Evolutionary conservation across 2,329 filamentous ascomycete species (phyloP).

Genomic region (Pyricularia grisea): DNA sequence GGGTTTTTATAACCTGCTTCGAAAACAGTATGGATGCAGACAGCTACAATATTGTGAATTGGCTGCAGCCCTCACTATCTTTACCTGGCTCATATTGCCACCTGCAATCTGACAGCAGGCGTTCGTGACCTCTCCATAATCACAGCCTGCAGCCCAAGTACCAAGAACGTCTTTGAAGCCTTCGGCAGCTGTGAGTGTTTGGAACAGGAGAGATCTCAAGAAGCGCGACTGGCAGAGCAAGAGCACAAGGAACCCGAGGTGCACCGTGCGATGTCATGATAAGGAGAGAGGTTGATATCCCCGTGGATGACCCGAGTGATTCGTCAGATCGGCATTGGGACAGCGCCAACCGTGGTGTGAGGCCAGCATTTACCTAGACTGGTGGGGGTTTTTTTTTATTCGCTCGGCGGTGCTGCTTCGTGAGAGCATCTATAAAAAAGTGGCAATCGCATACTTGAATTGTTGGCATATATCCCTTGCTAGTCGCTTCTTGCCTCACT

Average conservation of each 20-base stretch:
- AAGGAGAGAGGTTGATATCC: background rate
- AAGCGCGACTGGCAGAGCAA: too few relatives aligned
- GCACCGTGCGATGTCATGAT: background rate
- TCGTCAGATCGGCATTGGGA: background rate
- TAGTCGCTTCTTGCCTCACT: background rate
- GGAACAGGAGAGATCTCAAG: too few relatives aligned
- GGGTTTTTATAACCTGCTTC: too few relatives aligned
- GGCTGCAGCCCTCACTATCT: too few relatives aligned
- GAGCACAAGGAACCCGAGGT: background rate
- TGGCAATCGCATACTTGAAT: background rate
- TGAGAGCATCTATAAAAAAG: background rate
- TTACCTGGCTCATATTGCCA: conserved; percentile 5
- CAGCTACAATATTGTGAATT: too few relatives aligned
- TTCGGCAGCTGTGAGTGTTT: conserved; percentile 1
- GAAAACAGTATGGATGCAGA: too few relatives aligned
- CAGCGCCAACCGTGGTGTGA: background rate
- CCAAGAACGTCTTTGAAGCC: conserved; percentile 11
- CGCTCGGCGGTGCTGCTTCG: background rate
- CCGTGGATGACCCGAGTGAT: background rate
- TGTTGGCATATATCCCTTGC: background rate
- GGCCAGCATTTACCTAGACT: background rate
- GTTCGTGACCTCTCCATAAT: conserved; percentile 9
- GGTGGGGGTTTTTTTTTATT: too few relatives aligned
- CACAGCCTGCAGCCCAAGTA: conserved; percentile 12
- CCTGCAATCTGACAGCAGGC: conserved; percentile 4